These are phyloP conservation scores for Globisporangium mamillatum DNA, from an alignment of 352 stramenopile species.

Conservation along the genomic window DNA sequence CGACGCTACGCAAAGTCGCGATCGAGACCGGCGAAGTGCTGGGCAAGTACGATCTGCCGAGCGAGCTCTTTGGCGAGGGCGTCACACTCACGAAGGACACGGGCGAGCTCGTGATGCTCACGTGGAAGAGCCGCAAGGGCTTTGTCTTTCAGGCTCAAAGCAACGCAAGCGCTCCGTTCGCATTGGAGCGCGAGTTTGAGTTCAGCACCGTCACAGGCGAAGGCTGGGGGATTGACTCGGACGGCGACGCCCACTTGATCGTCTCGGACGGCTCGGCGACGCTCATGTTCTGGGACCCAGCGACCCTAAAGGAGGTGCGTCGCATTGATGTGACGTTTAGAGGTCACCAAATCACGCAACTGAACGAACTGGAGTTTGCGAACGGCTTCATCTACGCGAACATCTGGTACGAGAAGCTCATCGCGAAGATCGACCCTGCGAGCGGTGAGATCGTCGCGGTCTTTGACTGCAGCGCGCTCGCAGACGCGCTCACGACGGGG, in stretches of 20 bases:
- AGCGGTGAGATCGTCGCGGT: conserved; percentile 84
- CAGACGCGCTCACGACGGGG: conserved; percentile 54
- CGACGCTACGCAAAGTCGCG: conserved; percentile 84
- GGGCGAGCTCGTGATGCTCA: conserved; percentile 88
- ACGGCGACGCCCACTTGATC: conserved; percentile 38
- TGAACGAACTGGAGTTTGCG: conserved; percentile 94
- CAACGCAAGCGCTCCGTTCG: conserved; percentile 20
- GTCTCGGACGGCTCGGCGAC: conserved; percentile 90
- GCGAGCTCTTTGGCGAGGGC: conserved; percentile 89
- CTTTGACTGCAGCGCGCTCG: conserved; percentile 80
- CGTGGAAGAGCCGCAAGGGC: conserved; percentile 86
- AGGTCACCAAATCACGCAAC: conserved; percentile 41
- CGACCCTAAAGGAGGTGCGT: conserved; percentile 69
- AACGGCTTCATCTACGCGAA: conserved; percentile 93
- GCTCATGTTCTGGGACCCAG: conserved; percentile 90
- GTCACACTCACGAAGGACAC: conserved; percentile 67
- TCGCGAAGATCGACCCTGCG: conserved; percentile 91
- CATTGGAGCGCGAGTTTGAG: conserved; percentile 56
- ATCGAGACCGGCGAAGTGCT: conserved; percentile 82
- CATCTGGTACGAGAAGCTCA: conserved; percentile 92
- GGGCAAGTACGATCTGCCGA: conserved; percentile 47
- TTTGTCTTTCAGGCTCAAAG: conserved; percentile 73
- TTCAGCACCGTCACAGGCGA: conserved; percentile 78
- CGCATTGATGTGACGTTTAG: conserved; percentile 65
- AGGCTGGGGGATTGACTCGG: conserved; percentile 93